Base-by-base conservation (phyloP, 2,329 filamentous ascomycete genomes). In the Coleophoma crateriformis region DNA sequence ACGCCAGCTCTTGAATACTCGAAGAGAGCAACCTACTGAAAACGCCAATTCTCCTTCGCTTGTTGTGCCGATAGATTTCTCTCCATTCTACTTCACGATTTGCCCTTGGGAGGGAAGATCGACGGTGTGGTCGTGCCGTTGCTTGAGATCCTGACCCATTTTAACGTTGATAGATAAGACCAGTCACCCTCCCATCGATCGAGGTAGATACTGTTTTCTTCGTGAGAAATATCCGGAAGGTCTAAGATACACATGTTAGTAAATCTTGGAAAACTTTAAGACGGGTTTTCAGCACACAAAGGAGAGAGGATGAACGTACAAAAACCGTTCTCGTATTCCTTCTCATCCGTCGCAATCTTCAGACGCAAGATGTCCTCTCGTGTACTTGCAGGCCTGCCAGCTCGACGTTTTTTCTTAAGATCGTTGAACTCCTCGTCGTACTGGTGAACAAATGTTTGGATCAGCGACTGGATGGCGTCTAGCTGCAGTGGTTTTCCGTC, bases 281-380 rank as follows among this genome's bases (percentile, higher is more conserved):
- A n/a, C 7, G 11, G 17, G 20, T 7, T 27, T 27, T 27, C 27
- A 27, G 27, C 27, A 7, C 27, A 43, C 5, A 39, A 45, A 27
- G 39, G 37, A 37, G 19, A 47, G n/a, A 33, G 17, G 47, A 10
- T 41, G 15, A 20, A 72, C 81, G 59, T 58, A 89, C 88, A 87
- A 63, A 96, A 95, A 0, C 94, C 94, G 47, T 83, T 82, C 55
- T 85, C 79, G 57, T 88, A 88, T 71, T 99, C 94, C 58, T 86
- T 86, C 62, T 85, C 76, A 55, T 96, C 86, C 1, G 71, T 72
- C 13, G 79, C 76, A 48, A 88, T 84, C 56, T 83, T 85, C 61
- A 88, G 77, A 65, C 82, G 84, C 37, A 97, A 72, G 17, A 88
- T 71, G 57, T 91, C 88, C 66, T 96, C 90, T 52, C 81, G 84